Base-by-base conservation (phyloP, 176 grass and related monocot genomes). In the Musa acuminata region DNA sequence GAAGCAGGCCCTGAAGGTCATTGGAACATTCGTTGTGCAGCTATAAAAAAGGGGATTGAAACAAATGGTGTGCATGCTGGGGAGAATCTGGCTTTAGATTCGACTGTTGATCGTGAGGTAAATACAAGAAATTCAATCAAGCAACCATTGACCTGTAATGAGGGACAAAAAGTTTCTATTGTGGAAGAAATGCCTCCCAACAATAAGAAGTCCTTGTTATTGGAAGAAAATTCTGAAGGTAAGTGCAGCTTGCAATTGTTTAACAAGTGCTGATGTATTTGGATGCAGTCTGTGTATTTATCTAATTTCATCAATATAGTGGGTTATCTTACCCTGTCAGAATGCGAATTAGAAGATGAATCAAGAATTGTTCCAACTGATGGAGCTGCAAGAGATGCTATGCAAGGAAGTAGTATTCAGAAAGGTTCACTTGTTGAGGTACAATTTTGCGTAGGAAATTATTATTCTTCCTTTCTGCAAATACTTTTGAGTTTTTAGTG, bases 341-440 rank as follows among this genome's bases (percentile, higher is more conserved):
- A 71, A 29, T 82, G 80, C 75, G 68, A 25, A 49, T 63, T 75
- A 69, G 74, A 80, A 82, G 81, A 87, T 86, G 23, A 65, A 78
- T 76, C 72, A 43, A 54, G 48, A 11, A 49, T 64, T 68, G 13
- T 27, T 43, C 60, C 77, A 76, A 80, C 13, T 67, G 75, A 72
- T 81, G 82, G 80, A 77, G 54, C 10, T 78, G 24, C 72, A 73
- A 64, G 69, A 54, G 62, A 48, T 70, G 82, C 11, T 77, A 82
- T 87, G 62, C 82, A 79, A 51, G 86, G 82, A 81, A 87, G 81
- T 84, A 85, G 78, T 58, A 91, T 99, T 65, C 80, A 80, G 76
- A 99, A 89, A 68, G 96, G 88, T 74, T 91, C 88, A 69, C 66
- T 69, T 74, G 87, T 99, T 19, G 96, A 99, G 88, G 96, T 99